Conservation (phyloP, 371 early-diverging fungal genomes). For the Zychaea mexicana region DNA sequence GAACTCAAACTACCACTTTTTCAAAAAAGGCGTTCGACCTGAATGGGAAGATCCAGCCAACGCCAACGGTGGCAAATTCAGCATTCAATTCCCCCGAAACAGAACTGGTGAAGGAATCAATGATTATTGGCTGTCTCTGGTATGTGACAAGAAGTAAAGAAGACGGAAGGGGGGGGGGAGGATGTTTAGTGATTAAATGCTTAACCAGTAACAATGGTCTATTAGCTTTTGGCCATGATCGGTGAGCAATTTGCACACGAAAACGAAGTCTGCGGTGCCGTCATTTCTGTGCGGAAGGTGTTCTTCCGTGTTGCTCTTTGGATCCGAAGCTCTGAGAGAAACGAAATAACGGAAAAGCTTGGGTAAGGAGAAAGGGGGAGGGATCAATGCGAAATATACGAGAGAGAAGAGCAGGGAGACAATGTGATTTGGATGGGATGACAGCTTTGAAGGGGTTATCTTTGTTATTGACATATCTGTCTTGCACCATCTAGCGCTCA, state of each 20-base stretch:
- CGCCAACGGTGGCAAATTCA: constrained; percentile 96
- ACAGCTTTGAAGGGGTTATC: neutral
- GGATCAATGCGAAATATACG: neutral
- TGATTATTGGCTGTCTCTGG: constrained; percentile 85
- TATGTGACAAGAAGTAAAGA: no score
- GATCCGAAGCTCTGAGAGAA: constrained; percentile 79
- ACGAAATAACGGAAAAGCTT: constrained; percentile 60
- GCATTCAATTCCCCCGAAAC: constrained; percentile 76
- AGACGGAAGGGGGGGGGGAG: neutral
- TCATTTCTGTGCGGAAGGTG: constrained; percentile 81
- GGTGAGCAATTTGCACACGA: constrained; percentile 84
- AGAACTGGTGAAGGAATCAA: constrained; percentile 79
- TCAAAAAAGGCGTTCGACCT: constrained; percentile 97
- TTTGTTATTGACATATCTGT: neutral
- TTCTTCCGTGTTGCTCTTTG: constrained; percentile 88
- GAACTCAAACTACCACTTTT: constrained; percentile 94
- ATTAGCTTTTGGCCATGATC: constrained; percentile 84
- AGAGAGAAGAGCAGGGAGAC: neutral
- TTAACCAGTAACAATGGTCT: no score
- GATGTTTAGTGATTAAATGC: neutral
- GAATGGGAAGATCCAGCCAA: constrained; percentile 99
- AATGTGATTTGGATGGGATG: neutral
- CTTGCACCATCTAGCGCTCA: constrained; percentile 38
- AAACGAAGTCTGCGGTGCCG: constrained; percentile 89
- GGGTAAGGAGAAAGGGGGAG: constrained; percentile 55